Base-by-base conservation (phyloP, 164 flowering plant genomes). In the Dillenia suffruticosa region DNA sequence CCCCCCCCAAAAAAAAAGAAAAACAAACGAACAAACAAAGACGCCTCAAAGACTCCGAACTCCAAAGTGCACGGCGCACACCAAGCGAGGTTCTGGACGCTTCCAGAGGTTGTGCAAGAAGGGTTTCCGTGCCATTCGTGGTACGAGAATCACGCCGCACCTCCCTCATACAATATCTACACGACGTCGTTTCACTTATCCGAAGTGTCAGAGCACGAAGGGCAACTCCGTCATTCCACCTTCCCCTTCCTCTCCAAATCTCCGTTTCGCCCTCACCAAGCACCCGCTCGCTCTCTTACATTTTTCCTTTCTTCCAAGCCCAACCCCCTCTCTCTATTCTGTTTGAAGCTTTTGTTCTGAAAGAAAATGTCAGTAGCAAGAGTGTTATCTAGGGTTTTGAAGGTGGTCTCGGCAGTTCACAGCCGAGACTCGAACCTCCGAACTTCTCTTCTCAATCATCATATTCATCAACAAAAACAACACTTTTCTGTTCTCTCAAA, bases 371-470 rank as follows among this genome's bases (percentile, higher is more conserved):
- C 66, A 48, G 71, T 64, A 22, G 67, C 75, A 22, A 75, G 76
- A 76, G 78, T 71, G 64, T 62, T 84, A n/a, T 75, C 79, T 6
- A 77, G 77, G 43, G 46, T 67, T 59, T 60, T 83, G 1, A 69
- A 70, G 66, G 50, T 32, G 57, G 64, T 70, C 7, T 9, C 57
- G 44, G 40, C 40, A 32, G 64, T 45, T 44, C 70, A 65, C 2
- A 68, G 62, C 51, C 70, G 85, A 58, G 44, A 58, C 58, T 26
- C 52, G 40, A 32, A 32, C 3, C 48, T 77, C n/a, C 54, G 24
- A 51, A 53, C 81, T 51, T 45, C 75, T 52, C 59, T 74, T 1
- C 58, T 32, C 7, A 32, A 32, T 32, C 40, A 32, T 32, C 40
- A 32, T 32, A 32, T 32, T 32, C 40, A 32, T 32, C 40, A 32